Evolutionary conservation across 2,329 filamentous ascomycete species (phyloP), one percentile per base, ranked within the genome.

Genomic region (Ceratocystiopsis minuta): DNA sequence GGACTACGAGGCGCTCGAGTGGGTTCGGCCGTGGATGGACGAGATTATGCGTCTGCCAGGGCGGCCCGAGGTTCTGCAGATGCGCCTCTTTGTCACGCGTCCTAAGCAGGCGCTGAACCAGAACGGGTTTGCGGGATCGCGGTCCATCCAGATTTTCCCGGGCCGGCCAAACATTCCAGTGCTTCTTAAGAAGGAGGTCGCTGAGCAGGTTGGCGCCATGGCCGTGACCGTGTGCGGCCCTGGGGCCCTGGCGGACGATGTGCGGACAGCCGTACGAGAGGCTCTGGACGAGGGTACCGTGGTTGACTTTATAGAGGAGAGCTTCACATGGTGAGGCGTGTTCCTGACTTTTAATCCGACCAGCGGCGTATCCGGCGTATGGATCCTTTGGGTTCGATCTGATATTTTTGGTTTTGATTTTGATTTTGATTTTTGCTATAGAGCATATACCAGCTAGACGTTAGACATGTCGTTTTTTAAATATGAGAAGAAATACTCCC

Each of bases 31-130:
- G 6, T 96, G 83, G 79, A 78, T 80, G 71, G 72, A 80, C 50
- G 60, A 65, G 43, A 62, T 96, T 42, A 68, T 96, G 31, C 70
- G 71, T 43, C 79, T 95, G 69, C 80, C 84, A 13, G 72, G 77
- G 51, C 78, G 87, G 42, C 75, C 82, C 45, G 84, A 94, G 39
- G 69, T 94, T 28, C 70, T 98, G 37, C 79, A 77, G 51, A 82
- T 96, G 52, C 75, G 88, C 52, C 72, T 96, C 38, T 96, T 93
- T 61, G 78, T 96, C 50, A 96, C 90, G 6, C 71, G 85, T 42
- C 88, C 88, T 1, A 78, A 82, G 51, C 83, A 80, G 55, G 76
- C 80, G 6, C 24, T 28, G 24, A 20, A 37, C 5, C 45, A 41
- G 31, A 81, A 93, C 41, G 68, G 77, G 51, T 84, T 76, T 38